Evolutionary conservation across 129 eudicot species (phyloP).

Genomic region (Dittrichia graveolens): DNA sequence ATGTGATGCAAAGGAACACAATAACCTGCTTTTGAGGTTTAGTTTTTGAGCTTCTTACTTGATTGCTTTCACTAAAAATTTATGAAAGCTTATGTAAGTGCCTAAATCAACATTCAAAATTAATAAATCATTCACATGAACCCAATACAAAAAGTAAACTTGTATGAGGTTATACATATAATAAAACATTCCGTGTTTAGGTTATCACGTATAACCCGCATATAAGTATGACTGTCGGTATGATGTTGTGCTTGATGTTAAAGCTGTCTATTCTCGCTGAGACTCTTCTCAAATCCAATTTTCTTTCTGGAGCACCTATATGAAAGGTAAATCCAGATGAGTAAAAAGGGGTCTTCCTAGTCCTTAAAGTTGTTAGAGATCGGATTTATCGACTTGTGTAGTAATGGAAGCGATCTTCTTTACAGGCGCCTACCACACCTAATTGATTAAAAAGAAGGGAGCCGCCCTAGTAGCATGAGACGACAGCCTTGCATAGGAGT

Average conservation of each 20-base stretch:
- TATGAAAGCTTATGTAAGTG: too few species aligned
- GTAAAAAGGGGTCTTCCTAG: constrained; percentile 3
- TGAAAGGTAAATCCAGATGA: neutral
- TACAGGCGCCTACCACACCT: constrained; percentile 4
- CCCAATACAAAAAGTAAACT: too few species aligned
- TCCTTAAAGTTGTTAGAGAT: constrained; percentile 9
- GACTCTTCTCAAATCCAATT: neutral
- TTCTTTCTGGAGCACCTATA: neutral
- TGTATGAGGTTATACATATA: too few species aligned
- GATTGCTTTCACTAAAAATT: too few species aligned
- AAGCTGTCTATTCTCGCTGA: constrained; percentile 1
- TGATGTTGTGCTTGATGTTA: constrained; percentile 9
- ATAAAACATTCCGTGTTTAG: too few species aligned
- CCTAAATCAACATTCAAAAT: too few species aligned
- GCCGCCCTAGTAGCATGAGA: neutral
- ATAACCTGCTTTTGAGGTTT: too few species aligned
- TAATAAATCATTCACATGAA: too few species aligned
- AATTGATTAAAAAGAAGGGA: neutral
- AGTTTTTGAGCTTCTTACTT: too few species aligned
- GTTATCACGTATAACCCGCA: too few species aligned
- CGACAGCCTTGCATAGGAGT: neutral
- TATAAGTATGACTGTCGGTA: neutral
- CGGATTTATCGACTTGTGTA: neutral
- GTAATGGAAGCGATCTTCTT: constrained; percentile 8
- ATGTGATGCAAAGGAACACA: too few species aligned